These are phyloP conservation scores for Lachnellula cervina DNA, from an alignment of 2,329 filamentous ascomycete species.

Conservation along the genomic window DNA sequence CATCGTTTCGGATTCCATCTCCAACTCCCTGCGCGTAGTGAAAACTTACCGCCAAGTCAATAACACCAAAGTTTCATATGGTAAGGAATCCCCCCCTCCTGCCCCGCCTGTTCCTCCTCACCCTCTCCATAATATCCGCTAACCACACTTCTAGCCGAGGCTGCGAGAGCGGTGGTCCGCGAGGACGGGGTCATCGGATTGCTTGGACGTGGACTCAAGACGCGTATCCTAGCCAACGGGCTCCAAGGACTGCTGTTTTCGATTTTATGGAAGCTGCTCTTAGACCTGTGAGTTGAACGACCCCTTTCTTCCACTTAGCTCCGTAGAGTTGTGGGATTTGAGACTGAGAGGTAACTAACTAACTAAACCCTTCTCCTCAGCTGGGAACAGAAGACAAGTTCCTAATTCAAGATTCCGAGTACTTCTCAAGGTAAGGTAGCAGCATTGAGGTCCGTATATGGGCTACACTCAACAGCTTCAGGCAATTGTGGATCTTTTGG, in stretches of 20 bases:
- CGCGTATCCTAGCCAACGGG: constrained; percentile 44
- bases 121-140: not conserved
- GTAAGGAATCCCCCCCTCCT: constrained; percentile 25
- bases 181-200: constrained; percentile 40
- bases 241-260: constrained; percentile 44
- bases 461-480: too few species aligned
- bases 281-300: constrained; percentile 39
- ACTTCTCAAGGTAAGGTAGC: too few species aligned
- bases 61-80: constrained; percentile 42
- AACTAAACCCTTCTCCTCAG: not conserved
- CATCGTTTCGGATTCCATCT: constrained; percentile 42
- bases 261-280: constrained; percentile 45
- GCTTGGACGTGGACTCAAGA: constrained; percentile 42
- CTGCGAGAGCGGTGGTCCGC: constrained; percentile 37
- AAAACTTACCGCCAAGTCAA: constrained; percentile 49
- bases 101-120: not conserved
- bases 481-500: too few species aligned
- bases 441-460: too few species aligned
- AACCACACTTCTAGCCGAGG: constrained; percentile 33
- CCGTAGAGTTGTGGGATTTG: too few species aligned
- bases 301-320: too few species aligned
- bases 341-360: not conserved
- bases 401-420: not conserved
- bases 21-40: constrained; percentile 43
- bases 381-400: not conserved